phyloP scores from a whole-genome alignment of 192 early-diverging fungal genomes.

The Helicostylum pulchrum region DNA sequence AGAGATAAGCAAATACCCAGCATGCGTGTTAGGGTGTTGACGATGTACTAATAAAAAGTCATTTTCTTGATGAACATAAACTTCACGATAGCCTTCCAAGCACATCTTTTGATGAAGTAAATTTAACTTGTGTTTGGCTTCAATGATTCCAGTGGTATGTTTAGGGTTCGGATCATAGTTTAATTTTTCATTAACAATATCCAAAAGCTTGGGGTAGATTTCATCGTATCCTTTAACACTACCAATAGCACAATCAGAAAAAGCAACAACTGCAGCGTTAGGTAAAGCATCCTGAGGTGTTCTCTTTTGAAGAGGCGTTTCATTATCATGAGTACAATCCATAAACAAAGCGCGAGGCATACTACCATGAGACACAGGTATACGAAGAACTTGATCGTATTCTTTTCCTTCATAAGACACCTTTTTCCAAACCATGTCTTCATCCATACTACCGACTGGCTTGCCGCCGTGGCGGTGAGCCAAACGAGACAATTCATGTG shows the following conservation, averaged over 20 bases:
- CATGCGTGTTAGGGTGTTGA: constrained; percentile 83
- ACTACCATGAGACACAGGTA: constrained; percentile 76
- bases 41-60: constrained; percentile 94
- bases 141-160: constrained; percentile 54
- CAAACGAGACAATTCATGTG: constrained; percentile 83
- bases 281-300: constrained; percentile 88
- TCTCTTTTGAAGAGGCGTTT: constrained; percentile 90
- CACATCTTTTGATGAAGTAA: constrained; percentile 81
- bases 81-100: constrained; percentile 78
- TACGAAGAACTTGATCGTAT: constrained; percentile 20
- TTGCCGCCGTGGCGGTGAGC: constrained; percentile 91
- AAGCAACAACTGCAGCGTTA: constrained; percentile 85
- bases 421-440: constrained; percentile 53
- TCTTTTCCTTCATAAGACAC: constrained; percentile 32
- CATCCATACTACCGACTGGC: constrained; percentile 81
- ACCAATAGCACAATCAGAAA: constrained; percentile 89
- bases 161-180: constrained; percentile 68
- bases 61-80: constrained; percentile 95
- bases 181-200: constrained; percentile 86
- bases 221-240: constrained; percentile 99
- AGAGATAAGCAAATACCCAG: constrained; percentile 90
- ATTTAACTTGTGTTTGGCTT: constrained; percentile 71
- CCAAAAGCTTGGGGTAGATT: constrained; percentile 80
- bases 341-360: constrained; percentile 93
- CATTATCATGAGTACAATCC: constrained; percentile 99